Conservation (phyloP, 1,284 basidiomycete genomes). For the Ustilago nuda region DNA sequence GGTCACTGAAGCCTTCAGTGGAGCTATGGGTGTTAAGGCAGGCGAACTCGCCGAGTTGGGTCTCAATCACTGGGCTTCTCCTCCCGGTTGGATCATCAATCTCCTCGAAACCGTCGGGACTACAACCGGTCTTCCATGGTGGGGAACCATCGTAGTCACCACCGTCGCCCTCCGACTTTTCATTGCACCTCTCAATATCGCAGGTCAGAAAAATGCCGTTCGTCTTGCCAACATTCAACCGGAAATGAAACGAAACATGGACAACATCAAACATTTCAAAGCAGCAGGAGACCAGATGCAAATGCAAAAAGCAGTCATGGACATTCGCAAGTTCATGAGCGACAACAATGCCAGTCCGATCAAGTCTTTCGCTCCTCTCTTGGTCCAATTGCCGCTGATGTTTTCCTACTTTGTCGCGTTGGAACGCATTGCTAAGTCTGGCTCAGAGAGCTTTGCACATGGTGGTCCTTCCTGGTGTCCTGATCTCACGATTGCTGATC, state of each 20-base stretch:
- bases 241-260: constrained; percentile 75
- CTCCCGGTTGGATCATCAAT: constrained; percentile 74
- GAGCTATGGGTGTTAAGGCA: constrained; percentile 73
- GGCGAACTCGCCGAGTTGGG: constrained; percentile 85
- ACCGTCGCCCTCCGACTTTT: constrained; percentile 78
- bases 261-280: constrained; percentile 73
- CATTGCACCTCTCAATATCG: constrained; percentile 79
- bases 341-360: constrained; percentile 79
- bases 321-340: constrained; percentile 77
- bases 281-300: constrained; percentile 73
- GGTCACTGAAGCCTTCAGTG: constrained; percentile 38
- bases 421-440: constrained; percentile 78
- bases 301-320: constrained; percentile 74
- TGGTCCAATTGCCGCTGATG: constrained; percentile 81
- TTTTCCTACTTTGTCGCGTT: constrained; percentile 88
- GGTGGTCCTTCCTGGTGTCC: constrained; percentile 83
- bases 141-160: constrained; percentile 76
- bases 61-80: constrained; percentile 73
- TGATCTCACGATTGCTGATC: constrained; percentile 83
- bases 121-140: constrained; percentile 73
- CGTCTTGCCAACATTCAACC: constrained; percentile 78
- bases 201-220: constrained; percentile 77
- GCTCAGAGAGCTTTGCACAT: constrained; percentile 79
- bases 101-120: constrained; percentile 80
- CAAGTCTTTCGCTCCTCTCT: constrained; percentile 75